Evolutionary conservation across 2,329 filamentous ascomycete genomes (phyloP).

Genomic region (Talaromyces sp.): DNA sequence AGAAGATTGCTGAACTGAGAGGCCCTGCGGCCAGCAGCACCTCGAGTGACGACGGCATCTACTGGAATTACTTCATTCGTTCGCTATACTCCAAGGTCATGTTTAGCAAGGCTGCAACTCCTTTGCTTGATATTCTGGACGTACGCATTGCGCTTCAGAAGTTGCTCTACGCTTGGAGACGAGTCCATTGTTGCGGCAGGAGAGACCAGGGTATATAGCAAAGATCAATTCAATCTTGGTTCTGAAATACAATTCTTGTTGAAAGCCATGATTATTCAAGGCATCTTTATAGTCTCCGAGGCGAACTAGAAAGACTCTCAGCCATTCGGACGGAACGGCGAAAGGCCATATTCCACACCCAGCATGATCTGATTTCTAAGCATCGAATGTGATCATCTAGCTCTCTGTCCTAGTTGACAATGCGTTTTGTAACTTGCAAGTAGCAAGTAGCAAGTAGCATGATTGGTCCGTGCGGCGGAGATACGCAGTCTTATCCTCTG

Average conservation of each 20-base stretch:
- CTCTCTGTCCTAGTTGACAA: background rate
- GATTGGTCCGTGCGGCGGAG: conserved; percentile 11
- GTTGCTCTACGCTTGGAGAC: background rate
- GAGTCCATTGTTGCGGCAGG: background rate
- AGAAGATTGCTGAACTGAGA: background rate
- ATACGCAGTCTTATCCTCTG: background rate
- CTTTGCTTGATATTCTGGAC: background rate
- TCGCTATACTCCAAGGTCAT: background rate
- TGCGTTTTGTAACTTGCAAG: background rate
- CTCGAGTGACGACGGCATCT: background rate
- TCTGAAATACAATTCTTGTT: background rate
- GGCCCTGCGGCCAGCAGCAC: background rate
- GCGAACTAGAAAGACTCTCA: background rate
- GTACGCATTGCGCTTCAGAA: background rate
- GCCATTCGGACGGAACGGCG: background rate
- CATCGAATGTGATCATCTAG: background rate
- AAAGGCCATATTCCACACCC: background rate
- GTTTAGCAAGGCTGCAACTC: background rate
- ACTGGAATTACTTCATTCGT: background rate
- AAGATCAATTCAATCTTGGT: background rate
- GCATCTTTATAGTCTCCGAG: background rate
- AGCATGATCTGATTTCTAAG: background rate
- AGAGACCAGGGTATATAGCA: background rate
- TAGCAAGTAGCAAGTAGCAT: background rate
- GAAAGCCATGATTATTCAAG: background rate